Evolutionary conservation across 164 flowering plant species (phyloP).

Genomic region (Chimonanthus salicifolius): DNA sequence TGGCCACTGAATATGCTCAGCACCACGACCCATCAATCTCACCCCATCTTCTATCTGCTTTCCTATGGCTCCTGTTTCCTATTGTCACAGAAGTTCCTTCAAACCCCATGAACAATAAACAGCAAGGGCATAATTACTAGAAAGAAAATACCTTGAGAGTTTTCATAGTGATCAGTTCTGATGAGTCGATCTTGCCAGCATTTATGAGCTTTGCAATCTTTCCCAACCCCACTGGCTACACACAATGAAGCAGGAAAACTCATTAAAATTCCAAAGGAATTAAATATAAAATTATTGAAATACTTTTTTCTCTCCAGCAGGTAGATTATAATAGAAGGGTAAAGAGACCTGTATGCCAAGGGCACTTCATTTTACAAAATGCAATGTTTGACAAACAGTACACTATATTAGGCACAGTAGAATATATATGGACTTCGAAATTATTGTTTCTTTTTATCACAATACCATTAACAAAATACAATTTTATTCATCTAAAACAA

Average conservation of each 20-base stretch:
- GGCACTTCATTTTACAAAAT: not conserved
- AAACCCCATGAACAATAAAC: not conserved
- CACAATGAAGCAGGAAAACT: not conserved
- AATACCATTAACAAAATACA: too few relatives aligned
- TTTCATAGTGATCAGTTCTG: constrained; percentile 95
- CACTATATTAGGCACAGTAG: too few relatives aligned
- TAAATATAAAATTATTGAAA: too few relatives aligned
- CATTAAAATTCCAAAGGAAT: too few relatives aligned
- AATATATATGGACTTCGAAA: too few relatives aligned
- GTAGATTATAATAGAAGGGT: not conserved
- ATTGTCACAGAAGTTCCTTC: not conserved
- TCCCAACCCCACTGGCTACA: constrained; percentile 91
- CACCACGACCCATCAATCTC: constrained; percentile 92
- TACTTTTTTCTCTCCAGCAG: not conserved
- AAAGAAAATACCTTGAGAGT: constrained; percentile 66
- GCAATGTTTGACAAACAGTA: not conserved
- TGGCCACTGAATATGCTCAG: constrained; percentile 88
- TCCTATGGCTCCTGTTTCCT: constrained; percentile 88
- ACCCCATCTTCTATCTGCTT: constrained; percentile 94
- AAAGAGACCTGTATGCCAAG: too few relatives aligned
- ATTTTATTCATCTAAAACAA: too few relatives aligned
- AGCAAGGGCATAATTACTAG: not conserved
- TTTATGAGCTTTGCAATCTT: constrained; percentile 95
- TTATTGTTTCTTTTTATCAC: too few relatives aligned
- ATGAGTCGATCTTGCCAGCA: constrained; percentile 87